Evolutionary conservation across 2,329 filamentous ascomycete species (phyloP), one percentile per base, ranked within the genome.

Genomic region (Fusarium sp.): DNA sequence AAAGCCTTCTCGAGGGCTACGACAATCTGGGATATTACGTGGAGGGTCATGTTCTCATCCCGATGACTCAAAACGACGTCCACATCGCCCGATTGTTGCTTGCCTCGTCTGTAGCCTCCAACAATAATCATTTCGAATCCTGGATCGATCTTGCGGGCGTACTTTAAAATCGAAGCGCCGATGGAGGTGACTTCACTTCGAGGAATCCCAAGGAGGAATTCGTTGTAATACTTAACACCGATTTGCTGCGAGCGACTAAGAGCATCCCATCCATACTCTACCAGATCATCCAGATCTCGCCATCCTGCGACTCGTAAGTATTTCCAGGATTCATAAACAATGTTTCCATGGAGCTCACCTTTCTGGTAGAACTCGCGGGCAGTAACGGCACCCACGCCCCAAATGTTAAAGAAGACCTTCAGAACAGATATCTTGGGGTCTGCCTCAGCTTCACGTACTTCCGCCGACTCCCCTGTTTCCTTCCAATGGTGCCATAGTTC

Each of bases 151-250:
- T 78, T 81, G 47, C 89, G 88, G 2, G 94, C 94, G 67, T 96
- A 90, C 3, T 81, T 75, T 2, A 91, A 84, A 18, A 98, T 86
- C 2, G 85, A 83, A 7, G 81, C 74, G 0, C 87, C 88, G 56
- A 97, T 97, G 0, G 78, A 75, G 71, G 93, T 90, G 0, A 94
- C 92, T 78, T 98, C 94, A 0, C 76, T 62, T 2, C 94, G 88
- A 0, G 93, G 87, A 7, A 98, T 93, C 16, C 87, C 89, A 18
- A 85, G 80, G 47, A 87, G 82, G 58, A 99, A 92, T 69, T 98
- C 95, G 34, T 97, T 92, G 78, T 97, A 97, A 80, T 90, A 98
- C 78, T 98, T 98, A 46, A 98, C 84, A 0, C 96, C 95, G 58
- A 98, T 97, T 78, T 98, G 94, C 79, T 98, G 95, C 2, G 93